These are phyloP conservation scores for Sordariomycetes sp. DNA, from an alignment of 2,329 filamentous ascomycete species.

Conservation along the genomic window DNA sequence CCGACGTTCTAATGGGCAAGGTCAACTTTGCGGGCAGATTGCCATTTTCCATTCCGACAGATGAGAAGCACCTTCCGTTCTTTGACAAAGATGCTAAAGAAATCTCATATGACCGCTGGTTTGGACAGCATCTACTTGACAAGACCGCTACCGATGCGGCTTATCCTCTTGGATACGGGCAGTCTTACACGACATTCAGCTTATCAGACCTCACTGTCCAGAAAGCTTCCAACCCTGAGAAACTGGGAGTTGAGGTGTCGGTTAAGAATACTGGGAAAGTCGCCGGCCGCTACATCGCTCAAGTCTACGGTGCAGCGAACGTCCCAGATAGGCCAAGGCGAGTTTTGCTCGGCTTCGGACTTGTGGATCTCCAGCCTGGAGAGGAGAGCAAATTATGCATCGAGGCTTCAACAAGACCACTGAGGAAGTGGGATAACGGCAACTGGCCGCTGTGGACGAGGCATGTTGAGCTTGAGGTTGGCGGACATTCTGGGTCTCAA, in stretches of 20 bases:
- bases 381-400: constrained; percentile 1
- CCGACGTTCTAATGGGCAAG: constrained; percentile 7
- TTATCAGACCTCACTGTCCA: neutral
- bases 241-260: neutral
- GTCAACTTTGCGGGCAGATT: constrained; percentile 7
- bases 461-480: constrained; percentile 3
- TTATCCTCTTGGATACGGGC: constrained; percentile 11
- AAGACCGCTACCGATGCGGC: constrained; percentile 5
- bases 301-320: constrained; percentile 9
- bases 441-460: neutral
- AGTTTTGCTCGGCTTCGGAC: constrained; percentile 7
- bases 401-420: constrained; percentile 2
- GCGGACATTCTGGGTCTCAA: constrained; percentile 1
- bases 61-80: constrained; percentile 8
- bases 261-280: constrained; percentile 6
- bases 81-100: constrained; percentile 7
- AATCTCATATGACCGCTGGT: constrained; percentile 10
- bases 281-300: constrained; percentile 7
- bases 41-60: constrained; percentile 10
- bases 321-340: constrained; percentile 4
- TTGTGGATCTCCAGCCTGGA: constrained; percentile 2
- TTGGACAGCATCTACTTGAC: constrained; percentile 11
- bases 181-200: constrained; percentile 10
- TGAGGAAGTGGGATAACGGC: constrained; percentile 6
- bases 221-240: neutral